A percentile compares a stretch with the other conserved stretches of the same genome.
Evolutionary conservation across 768 basidiomycete genomes (phyloP).

Genomic region (Boletus reticuloceps): DNA sequence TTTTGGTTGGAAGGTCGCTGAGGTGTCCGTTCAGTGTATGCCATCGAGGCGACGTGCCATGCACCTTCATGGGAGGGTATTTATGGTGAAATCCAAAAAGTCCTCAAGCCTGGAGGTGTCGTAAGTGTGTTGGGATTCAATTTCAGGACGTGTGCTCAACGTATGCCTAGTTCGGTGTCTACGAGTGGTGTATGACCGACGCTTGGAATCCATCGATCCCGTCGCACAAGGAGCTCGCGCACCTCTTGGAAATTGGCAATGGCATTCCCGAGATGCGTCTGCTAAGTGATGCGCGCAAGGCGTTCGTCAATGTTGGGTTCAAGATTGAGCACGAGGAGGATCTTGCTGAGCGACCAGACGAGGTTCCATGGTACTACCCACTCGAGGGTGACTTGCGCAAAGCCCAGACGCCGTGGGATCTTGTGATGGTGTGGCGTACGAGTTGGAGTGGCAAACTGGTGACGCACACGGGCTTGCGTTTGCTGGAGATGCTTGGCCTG

Average conservation of each 20-base stretch:
- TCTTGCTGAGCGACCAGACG: slow-evolving; percentile 79
- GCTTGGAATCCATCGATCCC: slow-evolving; percentile 84
- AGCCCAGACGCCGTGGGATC: slow-evolving; percentile 93
- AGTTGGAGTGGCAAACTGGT: slow-evolving; percentile 83
- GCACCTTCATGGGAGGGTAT: slow-evolving; percentile 96
- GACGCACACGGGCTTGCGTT: slow-evolving; percentile 74
- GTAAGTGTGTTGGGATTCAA: slow-evolving; percentile 46
- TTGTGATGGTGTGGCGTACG: slow-evolving; percentile 85
- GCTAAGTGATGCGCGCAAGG: slow-evolving; percentile 64
- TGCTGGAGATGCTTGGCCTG: slow-evolving; percentile 74
- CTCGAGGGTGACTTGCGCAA: slow-evolving; percentile 91
- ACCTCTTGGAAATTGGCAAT: slow-evolving; percentile 90
- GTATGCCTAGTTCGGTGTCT: slow-evolving; percentile 79
- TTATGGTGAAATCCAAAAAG: slow-evolving; percentile 88
- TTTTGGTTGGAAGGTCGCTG: not conserved
- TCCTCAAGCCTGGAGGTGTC: slow-evolving; percentile 93
- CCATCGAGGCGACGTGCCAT: slow-evolving; percentile 97
- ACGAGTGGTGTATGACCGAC: slow-evolving; percentile 99
- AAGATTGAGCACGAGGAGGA: slow-evolving; percentile 90
- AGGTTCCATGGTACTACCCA: slow-evolving; percentile 92
- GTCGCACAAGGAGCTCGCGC: slow-evolving; percentile 85
- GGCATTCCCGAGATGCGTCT: slow-evolving; percentile 98
- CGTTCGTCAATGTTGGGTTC: slow-evolving; percentile 83
- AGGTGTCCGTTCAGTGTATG: slow-evolving; percentile 64
- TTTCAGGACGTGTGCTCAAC: not conserved